Evolutionary conservation across 129 eudicot species (phyloP), one percentile per base, ranked within the genome.

Genomic region (Centrapalus pauciflorus): DNA sequence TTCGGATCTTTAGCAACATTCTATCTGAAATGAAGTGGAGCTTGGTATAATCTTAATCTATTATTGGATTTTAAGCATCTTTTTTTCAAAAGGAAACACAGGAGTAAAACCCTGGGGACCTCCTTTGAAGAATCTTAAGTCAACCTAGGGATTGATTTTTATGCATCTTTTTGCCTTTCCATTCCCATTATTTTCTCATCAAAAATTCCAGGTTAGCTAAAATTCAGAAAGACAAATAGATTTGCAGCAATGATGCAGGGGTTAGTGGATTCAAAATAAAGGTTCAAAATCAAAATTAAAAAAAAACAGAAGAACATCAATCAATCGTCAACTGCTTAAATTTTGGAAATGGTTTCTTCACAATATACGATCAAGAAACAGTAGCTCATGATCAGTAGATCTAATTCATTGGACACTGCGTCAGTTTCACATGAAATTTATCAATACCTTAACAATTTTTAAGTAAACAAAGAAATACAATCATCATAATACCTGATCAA

Each of bases 401-500:
- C 28, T 28, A 23, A 25, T 37, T 32, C 49, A 10, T 23, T 33
- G 12, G 3, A 72, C 61, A 29, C 24, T 34, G 55, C 21, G 57
- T 30, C 27, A 9, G 23, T 51, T 19, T 19, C 61, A 60, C 6
- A 32, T 20, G 19, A 6, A 19, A 34, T 25, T n/a, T n/a, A 23
- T 45, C 11, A 21, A 72, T 48, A 17, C 63, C 54, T 41, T 45
- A 28, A 45, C 6, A 16, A 13, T 40, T 17, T 45, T 24, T 2
- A 34, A 33, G 34, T 54, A 52, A 50, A 66, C 5, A 67, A 3
- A 52, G 7, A 0, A 48, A 41, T 29, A 12, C 61, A 70, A 13
- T 35, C 12, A 49, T 20, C 10, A 25, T 1, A 21, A 41, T 79
- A 90, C 97, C 95, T 69, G 76, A 74, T 80, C 82, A 69, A 76